Evolutionary conservation across 768 basidiomycete species (phyloP).

Genomic region (Calocybe indica): DNA sequence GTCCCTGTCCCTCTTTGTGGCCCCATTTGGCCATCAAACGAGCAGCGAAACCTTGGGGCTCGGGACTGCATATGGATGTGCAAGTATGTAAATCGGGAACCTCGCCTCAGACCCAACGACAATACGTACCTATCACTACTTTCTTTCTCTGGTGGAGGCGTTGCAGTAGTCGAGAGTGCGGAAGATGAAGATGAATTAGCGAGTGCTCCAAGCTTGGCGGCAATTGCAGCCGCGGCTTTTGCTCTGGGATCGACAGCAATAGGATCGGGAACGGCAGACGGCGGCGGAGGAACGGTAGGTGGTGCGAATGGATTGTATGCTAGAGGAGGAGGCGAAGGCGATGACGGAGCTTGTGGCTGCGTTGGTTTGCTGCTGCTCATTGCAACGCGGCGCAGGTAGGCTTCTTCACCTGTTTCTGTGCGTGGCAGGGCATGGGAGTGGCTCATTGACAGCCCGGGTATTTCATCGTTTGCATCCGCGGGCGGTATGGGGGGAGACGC

Average conservation of each 20-base stretch:
- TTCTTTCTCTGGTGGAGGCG: slow-evolving; percentile 26
- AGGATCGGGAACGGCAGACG: slow-evolving; percentile 32
- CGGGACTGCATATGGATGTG: slow-evolving; percentile 27
- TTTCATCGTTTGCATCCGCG: slow-evolving; percentile 9
- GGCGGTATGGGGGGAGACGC: slow-evolving; percentile 16
- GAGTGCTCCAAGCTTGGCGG: slow-evolving; percentile 64
- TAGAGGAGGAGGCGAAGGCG: slow-evolving; percentile 44
- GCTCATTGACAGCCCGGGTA: slow-evolving; percentile 14
- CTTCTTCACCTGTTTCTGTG: slow-evolving; percentile 60
- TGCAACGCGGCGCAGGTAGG: slow-evolving; percentile 55
- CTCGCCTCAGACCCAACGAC: neutral
- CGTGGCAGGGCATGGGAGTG: slow-evolving; percentile 9
- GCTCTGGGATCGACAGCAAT: slow-evolving; percentile 58
- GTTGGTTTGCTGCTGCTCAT: slow-evolving; percentile 36
- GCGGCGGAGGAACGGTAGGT: slow-evolving; percentile 52
- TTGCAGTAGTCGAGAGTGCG: slow-evolving; percentile 14
- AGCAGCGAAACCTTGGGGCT: slow-evolving; percentile 74
- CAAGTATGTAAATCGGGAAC: too few relatives aligned
- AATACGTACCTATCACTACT: slow-evolving; percentile 15
- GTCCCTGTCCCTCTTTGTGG: slow-evolving; percentile 88
- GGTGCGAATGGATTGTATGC: slow-evolving; percentile 73
- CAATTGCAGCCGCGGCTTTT: slow-evolving; percentile 78
- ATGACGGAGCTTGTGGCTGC: slow-evolving; percentile 18
- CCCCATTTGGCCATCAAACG: slow-evolving; percentile 96
- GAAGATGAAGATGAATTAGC: slow-evolving; percentile 21